phyloP scores from a whole-genome alignment of 352 stramenopile species.

The Detonula confervacea region DNA sequence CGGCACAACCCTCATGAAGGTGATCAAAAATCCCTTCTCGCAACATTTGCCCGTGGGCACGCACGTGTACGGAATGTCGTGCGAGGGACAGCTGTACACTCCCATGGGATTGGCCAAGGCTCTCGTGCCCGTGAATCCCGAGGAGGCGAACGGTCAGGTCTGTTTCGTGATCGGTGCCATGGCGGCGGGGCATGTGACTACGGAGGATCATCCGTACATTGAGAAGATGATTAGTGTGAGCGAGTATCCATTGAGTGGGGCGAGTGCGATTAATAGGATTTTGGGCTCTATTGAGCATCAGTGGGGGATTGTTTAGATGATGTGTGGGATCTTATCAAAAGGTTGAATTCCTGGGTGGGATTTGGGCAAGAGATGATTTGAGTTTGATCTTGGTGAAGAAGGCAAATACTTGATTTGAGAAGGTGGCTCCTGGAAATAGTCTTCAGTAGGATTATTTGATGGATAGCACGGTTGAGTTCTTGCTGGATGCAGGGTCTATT shows the following conservation, averaged over 20 bases:
- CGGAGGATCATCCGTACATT: conserved; percentile 97
- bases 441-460: too few species aligned
- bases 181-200: conserved; percentile 94
- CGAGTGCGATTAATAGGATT: conserved; percentile 95
- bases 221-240: conserved; percentile 97
- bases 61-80: conserved; percentile 94
- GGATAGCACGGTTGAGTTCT: too few species aligned
- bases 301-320: conserved; percentile 95
- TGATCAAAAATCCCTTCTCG: conserved; percentile 99
- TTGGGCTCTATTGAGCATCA: conserved; percentile 97
- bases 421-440: too few species aligned
- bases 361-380: too few species aligned
- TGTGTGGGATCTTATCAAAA: too few species aligned
- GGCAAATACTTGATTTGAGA: too few species aligned
- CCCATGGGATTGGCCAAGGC: conserved; percentile 93
- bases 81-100: conserved; percentile 93
- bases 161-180: conserved; percentile 98
- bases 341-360: too few species aligned
- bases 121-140: conserved; percentile 77
- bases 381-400: too few species aligned
- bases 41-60: conserved; percentile 95
- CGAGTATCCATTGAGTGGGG: conserved; percentile 97
- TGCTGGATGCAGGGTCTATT: too few species aligned
- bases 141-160: conserved; percentile 83
- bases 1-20: conserved; percentile 95